phyloP scores from a whole-genome alignment of 1,284 basidiomycete species.

The Microbotryum silenes-acaulis region DNA sequence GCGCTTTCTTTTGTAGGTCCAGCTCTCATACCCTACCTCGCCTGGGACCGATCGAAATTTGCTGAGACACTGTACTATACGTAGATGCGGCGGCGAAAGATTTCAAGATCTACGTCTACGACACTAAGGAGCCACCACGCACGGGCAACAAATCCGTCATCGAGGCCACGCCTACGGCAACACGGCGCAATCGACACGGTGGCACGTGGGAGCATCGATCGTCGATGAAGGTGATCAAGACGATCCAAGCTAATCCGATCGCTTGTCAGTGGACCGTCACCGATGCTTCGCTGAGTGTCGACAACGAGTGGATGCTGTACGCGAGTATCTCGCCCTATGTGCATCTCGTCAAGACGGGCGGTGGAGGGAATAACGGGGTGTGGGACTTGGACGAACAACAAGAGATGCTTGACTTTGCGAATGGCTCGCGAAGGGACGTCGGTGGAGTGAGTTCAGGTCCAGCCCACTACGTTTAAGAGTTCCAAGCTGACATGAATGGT shows the following conservation, averaged over 20 bases:
- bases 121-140: conserved; percentile 55
- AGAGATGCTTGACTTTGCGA: conserved; percentile 61
- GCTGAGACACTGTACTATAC: neutral
- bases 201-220: conserved; percentile 22
- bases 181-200: conserved; percentile 3
- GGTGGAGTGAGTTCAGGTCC: conserved; percentile 32
- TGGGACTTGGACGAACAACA: conserved; percentile 45
- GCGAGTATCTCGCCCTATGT: conserved; percentile 61
- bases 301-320: conserved; percentile 91
- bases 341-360: conserved; percentile 71
- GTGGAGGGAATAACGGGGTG: conserved; percentile 50
- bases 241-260: conserved; percentile 61
- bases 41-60: neutral
- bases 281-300: conserved; percentile 83
- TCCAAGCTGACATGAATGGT: neutral
- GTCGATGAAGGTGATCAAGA: conserved; percentile 63
- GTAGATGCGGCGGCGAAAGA: conserved; percentile 5
- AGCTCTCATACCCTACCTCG: too few relatives aligned
- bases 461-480: neutral
- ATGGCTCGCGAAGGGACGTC: conserved; percentile 8
- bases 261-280: conserved; percentile 71
- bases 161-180: conserved; percentile 5
- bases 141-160: conserved; percentile 27
- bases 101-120: conserved; percentile 54
- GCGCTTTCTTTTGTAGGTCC: conserved; percentile 32